phyloP scores from a whole-genome alignment of 73 alveolate species.

The Tetrahymena thermophila region DNA sequence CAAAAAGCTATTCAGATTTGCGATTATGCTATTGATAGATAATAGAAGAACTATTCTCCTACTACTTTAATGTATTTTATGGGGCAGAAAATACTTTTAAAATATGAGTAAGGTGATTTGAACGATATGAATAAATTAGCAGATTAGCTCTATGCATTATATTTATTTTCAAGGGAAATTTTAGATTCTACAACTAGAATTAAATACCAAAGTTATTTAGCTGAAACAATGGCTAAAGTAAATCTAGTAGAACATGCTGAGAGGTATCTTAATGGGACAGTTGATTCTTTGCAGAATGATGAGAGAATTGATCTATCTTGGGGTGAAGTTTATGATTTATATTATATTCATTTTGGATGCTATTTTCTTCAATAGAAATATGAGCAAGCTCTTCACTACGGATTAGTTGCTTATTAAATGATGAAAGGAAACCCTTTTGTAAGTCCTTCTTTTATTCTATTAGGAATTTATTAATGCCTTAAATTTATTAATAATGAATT shows the following conservation, averaged over 20 bases:
- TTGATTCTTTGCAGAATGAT: neutral
- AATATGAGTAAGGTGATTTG: neutral
- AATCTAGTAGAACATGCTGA: neutral
- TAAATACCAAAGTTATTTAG: neutral
- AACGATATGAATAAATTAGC: neutral
- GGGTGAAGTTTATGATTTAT: neutral
- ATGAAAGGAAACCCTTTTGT: neutral
- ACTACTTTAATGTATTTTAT: neutral
- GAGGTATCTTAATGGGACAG: neutral
- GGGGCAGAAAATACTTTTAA: neutral
- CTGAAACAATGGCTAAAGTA: neutral
- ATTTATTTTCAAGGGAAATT: neutral
- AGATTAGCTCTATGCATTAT: neutral
- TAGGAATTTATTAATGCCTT: neutral
- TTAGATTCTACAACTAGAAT: neutral
- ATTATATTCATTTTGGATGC: neutral
- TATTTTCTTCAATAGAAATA: neutral
- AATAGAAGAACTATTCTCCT: neutral
- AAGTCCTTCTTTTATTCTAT: neutral
- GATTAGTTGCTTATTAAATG: neutral
- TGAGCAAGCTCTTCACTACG: neutral
- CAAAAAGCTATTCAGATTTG: neutral
- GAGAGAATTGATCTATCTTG: neutral
- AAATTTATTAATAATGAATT: neutral
- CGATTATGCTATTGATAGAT: neutral